A percentile compares a stretch with the other conserved stretches of the same genome.
phyloP scores from a whole-genome alignment of 106 monocot genomes.

The Dactylorhiza incarnata region DNA sequence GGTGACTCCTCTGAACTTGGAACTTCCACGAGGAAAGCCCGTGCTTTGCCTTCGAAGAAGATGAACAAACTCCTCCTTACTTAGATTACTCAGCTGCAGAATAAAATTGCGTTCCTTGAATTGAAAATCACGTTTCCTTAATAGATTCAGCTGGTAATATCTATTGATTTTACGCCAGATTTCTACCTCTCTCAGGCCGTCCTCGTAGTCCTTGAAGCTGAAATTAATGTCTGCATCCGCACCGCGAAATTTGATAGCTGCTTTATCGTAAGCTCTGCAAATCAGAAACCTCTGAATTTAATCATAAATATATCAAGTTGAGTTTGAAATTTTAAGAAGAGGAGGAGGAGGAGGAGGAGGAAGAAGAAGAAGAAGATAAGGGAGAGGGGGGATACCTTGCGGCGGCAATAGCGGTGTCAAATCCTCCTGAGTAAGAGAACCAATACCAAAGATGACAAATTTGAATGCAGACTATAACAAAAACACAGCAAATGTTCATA shows the following conservation, averaged over 20 bases:
- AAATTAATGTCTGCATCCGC: conserved; percentile 15
- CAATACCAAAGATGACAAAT: background rate
- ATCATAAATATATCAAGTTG: no score
- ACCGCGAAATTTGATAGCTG: conserved; percentile 15
- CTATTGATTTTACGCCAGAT: background rate
- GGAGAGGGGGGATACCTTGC: conserved; percentile 26
- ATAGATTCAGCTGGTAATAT: background rate
- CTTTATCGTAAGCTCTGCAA: conserved; percentile 16
- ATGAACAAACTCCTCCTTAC: conserved; percentile 93
- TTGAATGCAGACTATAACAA: background rate
- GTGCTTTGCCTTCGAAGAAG: conserved; percentile 92
- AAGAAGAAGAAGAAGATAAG: background rate
- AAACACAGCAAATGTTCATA: background rate
- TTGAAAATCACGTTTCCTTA: background rate
- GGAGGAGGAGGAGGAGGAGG: no score
- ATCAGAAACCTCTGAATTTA: background rate
- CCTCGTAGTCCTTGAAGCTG: conserved; percentile 13
- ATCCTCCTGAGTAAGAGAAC: conserved; percentile 50
- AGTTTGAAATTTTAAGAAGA: background rate
- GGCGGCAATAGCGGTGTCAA: conserved; percentile 76
- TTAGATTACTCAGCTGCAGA: conserved; percentile 38
- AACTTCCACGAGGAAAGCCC: conserved; percentile 86
- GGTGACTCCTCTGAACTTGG: conserved; percentile 93
- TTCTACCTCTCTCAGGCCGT: conserved; percentile 11
- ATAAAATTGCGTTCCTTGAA: background rate